Percentiles rank a stretch among this genome's conserved stretches.
Conservation (phyloP, 176 grass and related monocot genomes). For the Poa annua region DNA sequence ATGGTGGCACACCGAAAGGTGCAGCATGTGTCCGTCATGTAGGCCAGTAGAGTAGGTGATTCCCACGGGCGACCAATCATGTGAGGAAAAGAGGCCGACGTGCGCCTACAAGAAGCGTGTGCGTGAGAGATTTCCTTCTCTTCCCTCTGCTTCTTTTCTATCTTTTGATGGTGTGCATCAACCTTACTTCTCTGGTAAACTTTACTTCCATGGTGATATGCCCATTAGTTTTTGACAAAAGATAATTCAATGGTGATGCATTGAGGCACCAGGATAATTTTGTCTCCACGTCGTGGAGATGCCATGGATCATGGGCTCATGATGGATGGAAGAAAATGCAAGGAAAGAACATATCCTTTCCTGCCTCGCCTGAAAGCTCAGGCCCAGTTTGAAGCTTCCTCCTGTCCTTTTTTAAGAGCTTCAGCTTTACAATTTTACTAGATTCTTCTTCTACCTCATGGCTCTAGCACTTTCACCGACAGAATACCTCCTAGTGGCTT, state of each 20-base stretch:
- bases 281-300: not conserved
- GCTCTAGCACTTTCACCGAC: not conserved
- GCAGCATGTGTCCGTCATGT: not conserved
- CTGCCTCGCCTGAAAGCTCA: slow-evolving; percentile 40
- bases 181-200: no score
- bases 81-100: not conserved
- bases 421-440: not conserved
- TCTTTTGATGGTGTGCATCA: not conserved
- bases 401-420: slow-evolving; percentile 5
- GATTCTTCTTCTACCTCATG: not conserved
- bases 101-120: slow-evolving; percentile 1
- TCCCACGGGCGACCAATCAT: slow-evolving; percentile 1
- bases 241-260: not conserved
- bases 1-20: no score
- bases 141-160: not conserved
- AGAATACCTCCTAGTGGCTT: not conserved
- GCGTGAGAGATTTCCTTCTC: not conserved
- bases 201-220: not conserved
- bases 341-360: slow-evolving; percentile 63
- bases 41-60: not conserved
- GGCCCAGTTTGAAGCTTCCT: slow-evolving; percentile 19
- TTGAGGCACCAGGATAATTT: not conserved
- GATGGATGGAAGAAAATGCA: slow-evolving; percentile 51
- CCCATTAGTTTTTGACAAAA: not conserved
- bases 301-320: not conserved